Conservation (phyloP, 345 rosid genomes). For the Ricinus communis region DNA sequence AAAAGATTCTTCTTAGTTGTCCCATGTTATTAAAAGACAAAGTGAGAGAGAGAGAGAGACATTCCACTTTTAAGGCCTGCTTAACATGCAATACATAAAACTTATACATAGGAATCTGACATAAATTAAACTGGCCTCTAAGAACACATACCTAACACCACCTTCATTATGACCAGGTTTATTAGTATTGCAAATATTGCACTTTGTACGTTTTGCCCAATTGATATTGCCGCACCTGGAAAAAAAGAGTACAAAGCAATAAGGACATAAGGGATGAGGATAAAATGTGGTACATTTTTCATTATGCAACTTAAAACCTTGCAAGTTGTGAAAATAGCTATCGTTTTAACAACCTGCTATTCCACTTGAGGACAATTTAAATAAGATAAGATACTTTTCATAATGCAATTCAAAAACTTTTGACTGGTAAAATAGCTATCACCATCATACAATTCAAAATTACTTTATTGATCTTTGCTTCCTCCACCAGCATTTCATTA, state of each 20-base stretch:
- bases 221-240: slow-evolving; percentile 94
- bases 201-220: slow-evolving; percentile 95
- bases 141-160: slow-evolving; percentile 74
- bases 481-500: background rate
- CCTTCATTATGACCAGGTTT: slow-evolving; percentile 96
- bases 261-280: background rate
- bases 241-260: background rate
- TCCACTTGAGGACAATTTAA: too few relatives aligned
- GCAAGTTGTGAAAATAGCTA: background rate
- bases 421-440: background rate
- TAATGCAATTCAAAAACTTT: too few relatives aligned
- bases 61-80: background rate
- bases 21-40: background rate
- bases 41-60: too few relatives aligned
- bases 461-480: too few relatives aligned
- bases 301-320: background rate
- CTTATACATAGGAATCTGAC: background rate
- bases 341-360: too few relatives aligned
- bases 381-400: too few relatives aligned
- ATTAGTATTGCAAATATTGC: slow-evolving; percentile 96
- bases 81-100: background rate
- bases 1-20: background rate
- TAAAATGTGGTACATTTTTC: background rate
- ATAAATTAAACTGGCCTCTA: background rate
- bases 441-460: background rate